A percentile compares a stretch with the other conserved stretches of the same genome.
Evolutionary conservation across 495 filamentous ascomycete genomes (phyloP).

Genomic region (Friedmanniomyces simplex): DNA sequence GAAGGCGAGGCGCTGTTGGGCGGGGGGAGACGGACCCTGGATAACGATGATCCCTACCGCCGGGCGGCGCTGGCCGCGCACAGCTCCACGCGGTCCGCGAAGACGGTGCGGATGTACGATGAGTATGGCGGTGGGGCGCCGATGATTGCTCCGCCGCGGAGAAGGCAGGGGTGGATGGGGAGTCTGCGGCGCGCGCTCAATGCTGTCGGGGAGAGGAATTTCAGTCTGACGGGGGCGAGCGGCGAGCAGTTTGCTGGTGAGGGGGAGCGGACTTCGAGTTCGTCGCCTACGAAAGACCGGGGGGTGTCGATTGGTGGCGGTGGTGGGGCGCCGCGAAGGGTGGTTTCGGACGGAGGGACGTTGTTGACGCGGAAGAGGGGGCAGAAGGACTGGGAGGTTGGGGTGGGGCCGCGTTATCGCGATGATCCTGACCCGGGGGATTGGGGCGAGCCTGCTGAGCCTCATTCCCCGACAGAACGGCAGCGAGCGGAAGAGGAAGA

Average conservation of each 20-base stretch:
- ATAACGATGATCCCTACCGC: constrained; percentile 21
- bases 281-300: constrained; percentile 9
- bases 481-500: constrained; percentile 30
- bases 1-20: constrained; percentile 56
- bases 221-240: constrained; percentile 9
- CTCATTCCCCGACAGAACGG: too few species aligned
- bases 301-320: constrained; percentile 17
- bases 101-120: not conserved
- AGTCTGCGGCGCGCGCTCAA: constrained; percentile 46
- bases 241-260: constrained; percentile 3
- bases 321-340: constrained; percentile 39
- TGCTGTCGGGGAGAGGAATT: constrained; percentile 22
- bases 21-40: constrained; percentile 23
- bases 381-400: constrained; percentile 27
- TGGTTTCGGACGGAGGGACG: constrained; percentile 48
- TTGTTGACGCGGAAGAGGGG: constrained; percentile 49
- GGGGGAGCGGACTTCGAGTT: not conserved
- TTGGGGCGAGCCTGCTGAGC: constrained; percentile 11
- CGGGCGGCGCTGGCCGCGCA: constrained; percentile 12
- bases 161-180: constrained; percentile 43
- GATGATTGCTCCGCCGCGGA: constrained; percentile 8
- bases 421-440: constrained; percentile 22
- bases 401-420: constrained; percentile 18
- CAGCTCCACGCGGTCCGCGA: not conserved
- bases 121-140: not conserved